Evolutionary conservation across 352 stramenopile species (phyloP).

Genomic region (Phytophthora foliorum): DNA sequence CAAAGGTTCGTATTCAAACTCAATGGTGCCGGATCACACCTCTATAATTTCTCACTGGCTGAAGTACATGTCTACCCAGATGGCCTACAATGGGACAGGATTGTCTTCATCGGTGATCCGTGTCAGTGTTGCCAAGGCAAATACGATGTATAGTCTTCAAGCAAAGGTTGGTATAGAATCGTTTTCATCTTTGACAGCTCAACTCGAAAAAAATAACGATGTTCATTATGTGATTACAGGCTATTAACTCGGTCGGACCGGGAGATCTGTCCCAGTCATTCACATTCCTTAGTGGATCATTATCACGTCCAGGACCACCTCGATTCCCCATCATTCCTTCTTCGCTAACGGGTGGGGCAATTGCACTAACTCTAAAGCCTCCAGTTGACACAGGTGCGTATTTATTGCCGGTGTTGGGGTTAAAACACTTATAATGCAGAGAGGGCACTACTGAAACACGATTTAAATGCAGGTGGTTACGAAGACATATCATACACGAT

Average conservation of each 20-base stretch:
- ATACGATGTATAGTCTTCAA: conserved; percentile 50
- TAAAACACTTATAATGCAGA: neutral
- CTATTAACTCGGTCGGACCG: conserved; percentile 52
- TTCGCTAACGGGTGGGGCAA: conserved; percentile 45
- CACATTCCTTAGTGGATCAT: conserved; percentile 34
- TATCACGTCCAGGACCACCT: conserved; percentile 58
- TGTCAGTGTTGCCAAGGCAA: conserved; percentile 48
- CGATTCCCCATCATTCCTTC: conserved; percentile 26
- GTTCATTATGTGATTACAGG: conserved; percentile 20
- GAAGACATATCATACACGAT: conserved; percentile 44
- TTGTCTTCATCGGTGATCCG: conserved; percentile 30
- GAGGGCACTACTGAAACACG: neutral
- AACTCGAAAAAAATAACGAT: neutral
- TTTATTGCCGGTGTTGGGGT: neutral
- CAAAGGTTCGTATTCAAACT: conserved; percentile 14
- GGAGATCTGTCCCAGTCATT: conserved; percentile 45
- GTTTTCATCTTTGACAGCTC: neutral
- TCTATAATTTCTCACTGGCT: neutral
- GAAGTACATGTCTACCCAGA: conserved; percentile 22
- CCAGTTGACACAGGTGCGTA: conserved; percentile 55
- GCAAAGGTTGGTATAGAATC: conserved; percentile 48
- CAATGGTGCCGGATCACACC: neutral
- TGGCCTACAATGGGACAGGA: conserved; percentile 39
- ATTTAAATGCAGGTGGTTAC: conserved; percentile 39
- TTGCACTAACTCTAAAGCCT: conserved; percentile 43